phyloP scores from a whole-genome alignment of 768 basidiomycete genomes.

The Leccinum uliginosum region DNA sequence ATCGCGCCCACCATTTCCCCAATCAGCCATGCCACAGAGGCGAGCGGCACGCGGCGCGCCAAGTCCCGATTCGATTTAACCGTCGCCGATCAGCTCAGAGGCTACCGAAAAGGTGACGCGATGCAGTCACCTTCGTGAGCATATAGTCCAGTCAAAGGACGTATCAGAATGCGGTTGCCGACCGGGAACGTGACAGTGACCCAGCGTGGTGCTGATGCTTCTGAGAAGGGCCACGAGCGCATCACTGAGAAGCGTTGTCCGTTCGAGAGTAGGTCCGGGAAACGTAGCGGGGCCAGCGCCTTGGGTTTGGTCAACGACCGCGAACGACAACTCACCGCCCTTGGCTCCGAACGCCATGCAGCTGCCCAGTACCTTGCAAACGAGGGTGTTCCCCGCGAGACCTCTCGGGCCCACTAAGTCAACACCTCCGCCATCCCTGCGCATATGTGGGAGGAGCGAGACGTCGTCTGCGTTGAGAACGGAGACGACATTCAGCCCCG shows the following conservation, averaged over 20 bases:
- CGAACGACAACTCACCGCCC: constrained; percentile 23
- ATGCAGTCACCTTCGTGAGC: background rate
- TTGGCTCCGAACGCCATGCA: constrained; percentile 34
- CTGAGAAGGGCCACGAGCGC: constrained; percentile 29
- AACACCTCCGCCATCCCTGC: constrained; percentile 6
- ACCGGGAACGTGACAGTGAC: constrained; percentile 58
- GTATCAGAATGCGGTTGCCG: constrained; percentile 18
- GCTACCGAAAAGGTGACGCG: background rate
- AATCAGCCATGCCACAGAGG: constrained; percentile 25
- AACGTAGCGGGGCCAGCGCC: background rate
- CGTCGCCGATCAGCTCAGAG: constrained; percentile 2
- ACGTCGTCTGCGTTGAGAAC: constrained; percentile 57
- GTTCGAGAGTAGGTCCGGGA: constrained; percentile 10
- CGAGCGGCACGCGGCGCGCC: constrained; percentile 28
- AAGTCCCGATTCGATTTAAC: constrained; percentile 40
- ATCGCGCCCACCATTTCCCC: constrained; percentile 28
- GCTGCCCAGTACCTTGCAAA: constrained; percentile 56
- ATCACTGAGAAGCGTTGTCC: constrained; percentile 29
- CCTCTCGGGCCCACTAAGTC: constrained; percentile 47
- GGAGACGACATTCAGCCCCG: constrained; percentile 36
- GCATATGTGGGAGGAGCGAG: constrained; percentile 33
- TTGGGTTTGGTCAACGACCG: constrained; percentile 13
- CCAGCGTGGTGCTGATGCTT: constrained; percentile 40
- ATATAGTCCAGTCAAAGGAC: background rate
- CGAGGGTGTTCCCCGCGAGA: constrained; percentile 43